Base-by-base conservation (phyloP, 768 basidiomycete species). In the Amanita rimosa region DNA sequence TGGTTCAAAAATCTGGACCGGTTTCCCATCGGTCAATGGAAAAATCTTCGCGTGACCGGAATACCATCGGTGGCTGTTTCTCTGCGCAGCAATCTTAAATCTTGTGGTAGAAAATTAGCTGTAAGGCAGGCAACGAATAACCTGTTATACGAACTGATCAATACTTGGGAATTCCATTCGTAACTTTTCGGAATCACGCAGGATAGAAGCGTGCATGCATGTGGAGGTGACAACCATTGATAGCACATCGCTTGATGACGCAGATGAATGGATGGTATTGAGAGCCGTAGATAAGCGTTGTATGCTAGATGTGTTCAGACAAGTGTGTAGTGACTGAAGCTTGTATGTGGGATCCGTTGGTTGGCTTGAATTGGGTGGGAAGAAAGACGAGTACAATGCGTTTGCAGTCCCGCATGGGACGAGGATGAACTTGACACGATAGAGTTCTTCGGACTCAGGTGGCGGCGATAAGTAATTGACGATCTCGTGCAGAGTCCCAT, bases 401-500 rank as follows among this genome's bases (percentile, higher is more conserved):
- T 98, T 97, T 37, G 92, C 93, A n/a, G 92, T 95, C 21, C 92
- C 92, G 44, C 76, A 76, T 3, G 92, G 90, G 38, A 87, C 62
- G 41, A 75, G 73, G 14, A 68, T 78, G 52, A 83, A 67, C 29
- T 57, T 58, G 48, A 82, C 17, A 16, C 13, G 22, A 26, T 31
- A 21, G 29, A 22, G 35, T 17, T 16, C 27, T 33, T 17, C 47
- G 9, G 42, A 35, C 17, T 14, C 33, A 3, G 19, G 33, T 29
- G 34, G 9, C 4, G 51, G 48, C 3, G 49, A 43, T 29, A 89
- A 59, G 9, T 71, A 71, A 53, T 84, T 85, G 59, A 93, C 71
- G 53, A 95, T 76, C 57, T 98, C 93, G 61, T 95, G 89, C 34
- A 92, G 69, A 1, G 93, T 96, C 14, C 94, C 94, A 63, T 98